Base-by-base conservation (phyloP, 1,284 basidiomycete genomes). In the Cryptococcus deneoformans region DNA sequence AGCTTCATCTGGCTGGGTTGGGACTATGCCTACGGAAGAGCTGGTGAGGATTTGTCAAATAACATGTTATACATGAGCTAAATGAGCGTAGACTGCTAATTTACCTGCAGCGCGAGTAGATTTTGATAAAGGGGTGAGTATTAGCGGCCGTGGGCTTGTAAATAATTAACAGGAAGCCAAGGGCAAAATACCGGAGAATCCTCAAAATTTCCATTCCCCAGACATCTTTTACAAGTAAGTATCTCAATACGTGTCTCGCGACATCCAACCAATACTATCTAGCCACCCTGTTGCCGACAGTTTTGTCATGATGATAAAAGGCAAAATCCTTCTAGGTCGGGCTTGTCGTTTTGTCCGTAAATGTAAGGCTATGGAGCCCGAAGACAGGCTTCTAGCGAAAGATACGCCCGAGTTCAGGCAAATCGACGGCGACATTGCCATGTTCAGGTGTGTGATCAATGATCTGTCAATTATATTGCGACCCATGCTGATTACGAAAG, bases 221-320 rank as follows among this genome's bases (percentile, higher is more conserved):
- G 70, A 77, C 53, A 52, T 77, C 0, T 75, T 62, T 46, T 65
- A 57, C 20, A 50, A 62, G 70, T 70, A 40, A 44, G 70, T 58
- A 9, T n/a, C 34, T 24, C n/a, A 5, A 20, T 20, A 20, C 20
- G 20, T 20, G 20, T 20, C 20, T 20, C 20, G 20, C 20, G 20
- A 20, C 20, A 20, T 20, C 20, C 20, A 20, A 20, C 46, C 46
- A 14, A 5, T 7, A 48, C 20, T 29, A 9, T 46, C 11, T 16
- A 72, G 66, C 47, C 73, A 77, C 58, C 71, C 73, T 1, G 63
- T 73, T 9, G 58, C 57, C n/a, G 73, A 75, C 52, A 62, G 64
- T 38, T 68, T 68, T 40, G 57, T 71, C 36, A 60, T 75, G 53
- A 59, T 66, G 38, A 54, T 66, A 39, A 76, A 76, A 53, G 65